Base-by-base conservation (phyloP, 495 filamentous ascomycete genomes). In the Cladorrhinum samala region DNA sequence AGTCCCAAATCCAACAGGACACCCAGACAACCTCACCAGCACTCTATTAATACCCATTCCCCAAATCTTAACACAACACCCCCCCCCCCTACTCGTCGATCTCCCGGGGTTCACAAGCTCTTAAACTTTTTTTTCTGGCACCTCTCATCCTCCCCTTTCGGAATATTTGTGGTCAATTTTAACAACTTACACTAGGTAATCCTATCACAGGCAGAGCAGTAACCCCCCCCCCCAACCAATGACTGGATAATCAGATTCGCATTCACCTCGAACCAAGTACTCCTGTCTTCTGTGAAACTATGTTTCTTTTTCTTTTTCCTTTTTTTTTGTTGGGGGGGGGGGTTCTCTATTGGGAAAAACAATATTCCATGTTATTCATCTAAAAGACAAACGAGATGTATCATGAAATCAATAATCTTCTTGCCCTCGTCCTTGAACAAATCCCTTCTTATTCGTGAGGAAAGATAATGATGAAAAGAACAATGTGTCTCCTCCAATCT, bases 391-490 rank as follows among this genome's bases (percentile, higher is more conserved):
- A n/a, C n/a, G n/a, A n/a, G n/a, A n/a, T n/a, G n/a, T n/a, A n/a
- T n/a, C n/a, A n/a, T n/a, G n/a, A n/a, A n/a, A n/a, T n/a, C n/a
- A n/a, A n/a, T n/a, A n/a, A 37, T 37, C 30, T 37, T 37, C 30
- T 7, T 37, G 30, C 14, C 30, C 30, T 14, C 14, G 30, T 37
- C 30, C 14, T 37, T 37, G 30, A 37, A 37, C 7, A 37, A 14
- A 6, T 37, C 30, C 7, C 33, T 56, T 69, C n/a, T 76, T 54
- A 21, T 20, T 57, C 59, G 13, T 55, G 45, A 11, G 61, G 13
- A 9, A 45, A 42, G 2, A 54, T 25, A 3, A 60, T 60, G 37
- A 59, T 62, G 11, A 63, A 55, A 20, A 21, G 67, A 7, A 37
- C 30, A n/a, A n/a, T n/a, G n/a, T 37, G 7, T 37, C 30, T 37